Base-by-base conservation (phyloP, 2,329 filamentous ascomycete species). In the Epichloe bromicola region DNA sequence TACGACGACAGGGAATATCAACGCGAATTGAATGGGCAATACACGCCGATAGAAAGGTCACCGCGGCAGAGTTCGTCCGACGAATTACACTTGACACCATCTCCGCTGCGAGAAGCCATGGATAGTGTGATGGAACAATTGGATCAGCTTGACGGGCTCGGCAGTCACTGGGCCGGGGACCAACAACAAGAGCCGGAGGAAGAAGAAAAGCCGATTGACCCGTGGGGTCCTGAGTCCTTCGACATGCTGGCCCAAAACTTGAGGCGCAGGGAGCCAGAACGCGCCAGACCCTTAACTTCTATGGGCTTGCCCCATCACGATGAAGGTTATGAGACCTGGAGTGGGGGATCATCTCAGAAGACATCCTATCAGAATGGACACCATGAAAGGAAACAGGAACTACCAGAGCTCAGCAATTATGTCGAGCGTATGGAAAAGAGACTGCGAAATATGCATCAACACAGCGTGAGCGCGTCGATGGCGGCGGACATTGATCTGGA, bases 71-170 rank as follows among this genome's bases (percentile, higher is more conserved):
- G 80, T 4, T 89, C 88, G 5, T 82, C 86, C 2, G 79, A 75
- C 44, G 71, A 73, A 39, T 79, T 75, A 43, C 82, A 81, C 1
- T 72, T 87, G 64, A 98, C 93, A 0, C 93, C 93, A 1, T 97
- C 93, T 2, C 93, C 93, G 0, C 71, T 98, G 3, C 79, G 93
- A 53, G 88, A 90, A 65, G 93, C 93, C 1, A 98, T 98, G 89
- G 91, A 97, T 62, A 91, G 94, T 66, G 90, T 98, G 4, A 96
- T 97, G 81, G 88, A 93, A 57, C 94, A 93, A 51, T 69, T 98
- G 42, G 85, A 95, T 62, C 89, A 90, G 54, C 87, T 98, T 74
- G 66, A 63, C 20, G 61, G 62, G 6, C 51, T 65, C 0, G 60
- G 84, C 17, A 73, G 83, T 58, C 72, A 78, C 41, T 75, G 76